Base-by-base conservation (phyloP, 305 asterid species). In the Fraxinus dipetala region DNA sequence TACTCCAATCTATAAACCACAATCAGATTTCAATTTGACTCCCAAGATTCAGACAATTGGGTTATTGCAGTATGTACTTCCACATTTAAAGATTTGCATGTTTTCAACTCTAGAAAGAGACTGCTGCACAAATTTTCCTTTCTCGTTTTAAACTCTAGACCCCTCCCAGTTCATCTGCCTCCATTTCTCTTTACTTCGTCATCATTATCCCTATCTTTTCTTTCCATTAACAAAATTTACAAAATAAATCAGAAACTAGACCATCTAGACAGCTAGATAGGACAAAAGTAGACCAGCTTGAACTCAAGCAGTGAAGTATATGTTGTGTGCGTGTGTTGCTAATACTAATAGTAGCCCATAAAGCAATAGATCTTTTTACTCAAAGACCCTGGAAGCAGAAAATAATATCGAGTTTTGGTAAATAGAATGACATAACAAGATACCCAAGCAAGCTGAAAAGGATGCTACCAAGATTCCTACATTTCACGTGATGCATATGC, bases 401-500 rank as follows among this genome's bases (percentile, higher is more conserved):
- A 13, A 30, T 30, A 31, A 70, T 30, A 65, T 65, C 35, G 35
- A 65, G 73, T 65, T 65, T 26, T 65, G 8, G 18, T 11, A 65
- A 28, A 26, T 65, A 26, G 35, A 65, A 26, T 24, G 73, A 65
- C 16, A 28, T 22, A 70, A 70, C 20, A 31, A 70, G 38, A 70
- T 6, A 30, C 10, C 75, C 40, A 30, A 31, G 43, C 75, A 24
- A 31, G 43, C 38, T 31, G 75, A 31, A 70, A 67, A 30, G 24
- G 8, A 81, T 72, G 40, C 78, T 45, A 83, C 75, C 72, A 59
- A 87, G 78, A 40, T 36, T 48, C 67, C 32, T 70, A 72, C 20
- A 79, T 79, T 18, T 35, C 70, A 80, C 63, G 22, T 79, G 79
- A 84, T 20, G 75, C 72, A 74, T 79, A 76, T 72, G 86, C 95